Base-by-base conservation (phyloP, 306 rosid genomes). In the Prunus fruticosa region DNA sequence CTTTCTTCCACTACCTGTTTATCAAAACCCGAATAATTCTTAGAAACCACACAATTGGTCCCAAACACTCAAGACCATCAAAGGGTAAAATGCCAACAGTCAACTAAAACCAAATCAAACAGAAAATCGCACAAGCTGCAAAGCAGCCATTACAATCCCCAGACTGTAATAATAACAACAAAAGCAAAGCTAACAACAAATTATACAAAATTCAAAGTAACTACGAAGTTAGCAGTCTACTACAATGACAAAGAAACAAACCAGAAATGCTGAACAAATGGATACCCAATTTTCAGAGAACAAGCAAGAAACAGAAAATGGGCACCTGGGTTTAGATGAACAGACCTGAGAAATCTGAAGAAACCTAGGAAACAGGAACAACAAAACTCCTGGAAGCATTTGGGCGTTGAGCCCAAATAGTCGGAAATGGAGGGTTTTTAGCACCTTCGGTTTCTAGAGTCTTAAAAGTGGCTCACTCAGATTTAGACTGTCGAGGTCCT, bases 1-100 rank as follows among this genome's bases (percentile, higher is more conserved):
- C 51, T 76, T 64, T 79, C 79, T 52, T 69, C 67, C 79, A 87
- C 67, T 5, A 84, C 91, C 96, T 91, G 87, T 38, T 61, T 8
- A 69, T 6, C 45, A 72, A 73, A 74, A 71, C 34, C 27, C 75
- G 73, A 8, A 45, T 34, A 45, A 56, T 56, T 28, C 67, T 45
- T 41, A 43, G 32, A 62, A 78, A 53, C 67, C 46, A 74, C 25
- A 41, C 14, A 53, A 50, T 67, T 20, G 43, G 43, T 34, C 2
- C 9, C 43, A 38, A 38, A 38, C 43, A 38, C 2, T 38, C 8
- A 62, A 51, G 61, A 63, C 61, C 11, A 49, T 9, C 3, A 66
- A 50, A 65, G 6, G 47, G 2, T 38, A 14, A 69, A 64, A 10
- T 65, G 18, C 45, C 46, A 63, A 71, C 10, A 8, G 13, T 38